Base-by-base conservation (phyloP, 2,329 filamentous ascomycete genomes). In the Dactylellina parvicollis region DNA sequence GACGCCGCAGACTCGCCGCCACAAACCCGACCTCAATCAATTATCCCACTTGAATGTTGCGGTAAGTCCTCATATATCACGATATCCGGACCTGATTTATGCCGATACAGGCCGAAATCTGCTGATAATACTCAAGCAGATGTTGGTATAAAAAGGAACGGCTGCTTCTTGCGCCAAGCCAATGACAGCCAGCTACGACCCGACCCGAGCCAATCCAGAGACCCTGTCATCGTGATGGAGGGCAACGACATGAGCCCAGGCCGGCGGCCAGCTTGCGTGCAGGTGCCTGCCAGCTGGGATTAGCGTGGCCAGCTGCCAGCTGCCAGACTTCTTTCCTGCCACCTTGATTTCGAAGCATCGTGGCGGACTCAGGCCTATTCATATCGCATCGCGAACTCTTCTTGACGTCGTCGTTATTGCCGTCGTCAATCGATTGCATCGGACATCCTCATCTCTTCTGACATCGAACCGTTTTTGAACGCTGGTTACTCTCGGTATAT, bases 311-410 rank as follows among this genome's bases (percentile, higher is more conserved):
- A 40, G 16, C 20, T 52, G 59, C 32, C 22, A 20, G 3, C 12
- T 55, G 56, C 50, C 40, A 38, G 44, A 54, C 65, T 61, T 18
- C 12, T 34, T 72, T 72, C 67, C 67, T 72, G 67, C 67, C 67
- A 72, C 67, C 67, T 30, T 59, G 52, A 72, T 72, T 72, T 72
- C 40, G 50, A 30, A 32, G 30, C 18, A 57, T 46, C 49, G 60
- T 49, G 42, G 49, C 38, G 60, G n/a, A 20, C 40, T 40, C 42
- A 50, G 34, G 36, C n/a, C 59, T 55, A 28, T 46, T 56, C 20
- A 40, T 47, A 56, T 66, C 55, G 59, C 44, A 57, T 55, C 60
- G 46, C 34, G 30, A 40, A 47, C 56, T 36, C 22, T 7, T 36
- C n/a, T 30, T 14, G 24, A 44, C 44, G 32, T 64, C 59, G n/a